Base-by-base conservation (phyloP, 2,329 filamentous ascomycete genomes). In the Tolypocladium inflatum region DNA sequence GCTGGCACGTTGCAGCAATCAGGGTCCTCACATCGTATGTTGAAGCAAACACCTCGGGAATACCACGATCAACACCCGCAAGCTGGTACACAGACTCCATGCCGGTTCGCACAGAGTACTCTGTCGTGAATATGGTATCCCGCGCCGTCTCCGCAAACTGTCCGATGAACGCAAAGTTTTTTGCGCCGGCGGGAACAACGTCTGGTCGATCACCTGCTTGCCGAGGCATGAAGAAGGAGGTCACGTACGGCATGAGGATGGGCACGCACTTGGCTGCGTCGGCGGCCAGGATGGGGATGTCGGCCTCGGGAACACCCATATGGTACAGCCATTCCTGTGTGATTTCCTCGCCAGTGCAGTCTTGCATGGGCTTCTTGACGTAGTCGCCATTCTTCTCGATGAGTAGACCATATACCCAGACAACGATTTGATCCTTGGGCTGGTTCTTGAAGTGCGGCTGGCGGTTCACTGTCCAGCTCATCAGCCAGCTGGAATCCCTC, bases 101-200 rank as follows among this genome's bases (percentile, higher is more conserved):
- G 30, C 68, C 74, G 1, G 67, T 68, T 8, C 67, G 63, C 10
- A 68, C 67, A 6, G 69, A 71, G 61, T 77, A 76, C 56, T 77
- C 60, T 9, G 62, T 63, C 3, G 62, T 63, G 43, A 64, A 63
- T 30, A 50, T 50, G 45, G 45, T 50, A 15, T 50, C 45, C 13
- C 45, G 45, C 4, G 15, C 26, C 17, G 45, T 50, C 45, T 50
- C 45, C n/a, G 45, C 45, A 33, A 50, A 50, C 15, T 50, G 45
- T 19, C 45, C 45, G 17, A 50, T 50, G 17, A 50, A 50, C 0
- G 45, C 45, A 33, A 50, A 50, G 45, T 50, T 50, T 11, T 33
- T 50, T 3, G 45, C 45, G 26, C 45, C 45, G 15, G 45, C 23
- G 17, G 45, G 45, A 33, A 50, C 45, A 33, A 50, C 45, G 6